These are phyloP conservation scores for Entrophospora sp. DNA, from an alignment of 192 early-diverging fungal species.

Conservation along the genomic window DNA sequence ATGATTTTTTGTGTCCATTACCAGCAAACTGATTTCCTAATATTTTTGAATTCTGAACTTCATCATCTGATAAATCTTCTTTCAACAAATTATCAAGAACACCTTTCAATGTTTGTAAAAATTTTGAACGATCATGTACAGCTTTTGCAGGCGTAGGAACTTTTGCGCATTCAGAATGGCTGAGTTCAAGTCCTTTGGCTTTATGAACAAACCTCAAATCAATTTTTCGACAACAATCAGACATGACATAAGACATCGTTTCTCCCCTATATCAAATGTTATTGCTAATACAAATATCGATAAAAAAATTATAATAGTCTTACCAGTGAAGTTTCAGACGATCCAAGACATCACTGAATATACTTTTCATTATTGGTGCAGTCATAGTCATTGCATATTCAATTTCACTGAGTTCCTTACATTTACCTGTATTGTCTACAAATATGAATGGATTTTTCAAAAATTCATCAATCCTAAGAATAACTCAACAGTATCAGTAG, in stretches of 20 bases:
- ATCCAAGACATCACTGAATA: slow-evolving; percentile 5
- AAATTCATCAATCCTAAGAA: slow-evolving; percentile 16
- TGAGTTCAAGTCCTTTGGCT: not conserved
- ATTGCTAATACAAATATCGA: not conserved
- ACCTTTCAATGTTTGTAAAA: not conserved
- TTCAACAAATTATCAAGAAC: not conserved
- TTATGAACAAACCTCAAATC: not conserved
- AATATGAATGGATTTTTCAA: slow-evolving; percentile 8
- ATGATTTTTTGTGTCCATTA: too few relatives aligned
- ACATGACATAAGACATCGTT: not conserved
- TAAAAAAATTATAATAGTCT: slow-evolving; percentile 1
- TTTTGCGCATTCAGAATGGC: not conserved
- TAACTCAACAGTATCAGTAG: slow-evolving; percentile 14
- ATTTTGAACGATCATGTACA: slow-evolving; percentile 11
- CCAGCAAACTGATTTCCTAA: not conserved
- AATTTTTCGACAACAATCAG: not conserved
- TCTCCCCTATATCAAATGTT: not conserved
- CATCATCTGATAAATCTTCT: not conserved
- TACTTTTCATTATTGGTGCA: not conserved
- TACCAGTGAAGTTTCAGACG: slow-evolving; percentile 7
- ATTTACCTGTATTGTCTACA: not conserved
- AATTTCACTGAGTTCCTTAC: slow-evolving; percentile 1
- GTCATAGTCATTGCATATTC: slow-evolving; percentile 12
- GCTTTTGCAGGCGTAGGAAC: not conserved
- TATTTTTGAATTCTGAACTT: not conserved